These are phyloP conservation scores for Otatea glauca DNA, from an alignment of 176 grass and related monocot genomes.

Conservation along the genomic window DNA sequence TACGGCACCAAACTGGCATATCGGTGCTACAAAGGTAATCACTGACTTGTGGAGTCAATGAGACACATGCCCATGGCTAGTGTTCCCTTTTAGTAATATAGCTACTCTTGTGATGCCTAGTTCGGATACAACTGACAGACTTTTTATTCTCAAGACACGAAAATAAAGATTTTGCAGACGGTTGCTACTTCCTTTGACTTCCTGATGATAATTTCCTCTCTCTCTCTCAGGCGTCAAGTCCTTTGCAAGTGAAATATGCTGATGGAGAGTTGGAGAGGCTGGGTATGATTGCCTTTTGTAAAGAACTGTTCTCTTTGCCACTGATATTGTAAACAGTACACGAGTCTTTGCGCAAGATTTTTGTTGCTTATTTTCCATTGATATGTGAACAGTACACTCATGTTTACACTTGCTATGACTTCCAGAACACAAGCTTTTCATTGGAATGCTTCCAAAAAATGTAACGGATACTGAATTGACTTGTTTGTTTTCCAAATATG, in stretches of 20 bases:
- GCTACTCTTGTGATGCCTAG: slow-evolving; percentile 16
- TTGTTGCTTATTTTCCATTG: not conserved
- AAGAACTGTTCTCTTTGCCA: slow-evolving; percentile 36
- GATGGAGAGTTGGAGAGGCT: slow-evolving; percentile 99
- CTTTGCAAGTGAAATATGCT: slow-evolving; percentile 99
- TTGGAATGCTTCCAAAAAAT: slow-evolving; percentile 99
- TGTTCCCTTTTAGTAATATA: slow-evolving; percentile 6
- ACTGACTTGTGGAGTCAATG: slow-evolving; percentile 25
- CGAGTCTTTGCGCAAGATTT: not conserved
- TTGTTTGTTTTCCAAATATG: slow-evolving; percentile 79
- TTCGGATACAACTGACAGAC: slow-evolving; percentile 6
- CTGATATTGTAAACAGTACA: not conserved
- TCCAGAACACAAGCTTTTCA: slow-evolving; percentile 95
- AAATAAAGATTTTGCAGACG: slow-evolving; percentile 23
- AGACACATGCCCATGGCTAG: not conserved
- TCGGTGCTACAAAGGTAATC: not conserved
- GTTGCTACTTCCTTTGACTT: slow-evolving; percentile 30
- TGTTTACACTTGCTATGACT: slow-evolving; percentile 33
- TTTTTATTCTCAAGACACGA: not conserved
- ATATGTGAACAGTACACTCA: slow-evolving; percentile 31
- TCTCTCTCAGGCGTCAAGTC: slow-evolving; percentile 79
- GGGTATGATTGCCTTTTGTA: slow-evolving; percentile 55
- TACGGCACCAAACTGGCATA: too few species aligned
- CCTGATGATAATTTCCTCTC: slow-evolving; percentile 18
- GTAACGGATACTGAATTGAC: slow-evolving; percentile 77